Evolutionary conservation across 169 alveolate species (phyloP).

Genomic region (Eimeria falciformis): DNA sequence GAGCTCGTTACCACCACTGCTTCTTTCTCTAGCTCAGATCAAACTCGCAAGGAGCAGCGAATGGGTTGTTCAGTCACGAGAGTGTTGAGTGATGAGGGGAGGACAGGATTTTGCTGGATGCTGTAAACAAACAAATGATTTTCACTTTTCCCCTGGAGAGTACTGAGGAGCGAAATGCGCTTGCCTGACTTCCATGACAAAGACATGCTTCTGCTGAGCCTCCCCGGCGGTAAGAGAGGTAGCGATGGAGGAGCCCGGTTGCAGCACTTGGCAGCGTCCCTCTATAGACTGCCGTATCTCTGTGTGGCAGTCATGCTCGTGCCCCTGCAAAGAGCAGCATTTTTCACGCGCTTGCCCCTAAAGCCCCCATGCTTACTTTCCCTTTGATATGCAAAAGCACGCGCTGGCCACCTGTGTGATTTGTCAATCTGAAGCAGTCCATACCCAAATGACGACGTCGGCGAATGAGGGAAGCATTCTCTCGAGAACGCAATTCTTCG

Average conservation of each 20-base stretch:
- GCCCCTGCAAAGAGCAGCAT: conserved; percentile 88
- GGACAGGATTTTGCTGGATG: neutral
- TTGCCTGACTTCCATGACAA: conserved; percentile 61
- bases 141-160: no score
- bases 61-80: no score
- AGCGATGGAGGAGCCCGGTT: conserved; percentile 79
- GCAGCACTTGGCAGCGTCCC: conserved; percentile 70
- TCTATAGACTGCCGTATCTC: conserved; percentile 82
- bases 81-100: no score
- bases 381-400: neutral
- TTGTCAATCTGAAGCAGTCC: neutral
- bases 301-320: conserved; percentile 95
- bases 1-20: no score
- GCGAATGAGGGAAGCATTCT: conserved; percentile 91
- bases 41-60: no score
- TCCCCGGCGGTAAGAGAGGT: conserved; percentile 78
- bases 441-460: conserved; percentile 92
- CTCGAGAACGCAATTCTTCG: conserved; percentile 91
- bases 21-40: no score
- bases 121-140: neutral
- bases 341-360: no score
- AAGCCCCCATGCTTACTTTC: no score
- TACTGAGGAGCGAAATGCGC: neutral
- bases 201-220: conserved; percentile 71
- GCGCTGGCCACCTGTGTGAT: neutral